Evolutionary conservation across 345 rosid genomes (phyloP), one percentile per base, ranked within the genome.

Genomic region (Punica granatum): DNA sequence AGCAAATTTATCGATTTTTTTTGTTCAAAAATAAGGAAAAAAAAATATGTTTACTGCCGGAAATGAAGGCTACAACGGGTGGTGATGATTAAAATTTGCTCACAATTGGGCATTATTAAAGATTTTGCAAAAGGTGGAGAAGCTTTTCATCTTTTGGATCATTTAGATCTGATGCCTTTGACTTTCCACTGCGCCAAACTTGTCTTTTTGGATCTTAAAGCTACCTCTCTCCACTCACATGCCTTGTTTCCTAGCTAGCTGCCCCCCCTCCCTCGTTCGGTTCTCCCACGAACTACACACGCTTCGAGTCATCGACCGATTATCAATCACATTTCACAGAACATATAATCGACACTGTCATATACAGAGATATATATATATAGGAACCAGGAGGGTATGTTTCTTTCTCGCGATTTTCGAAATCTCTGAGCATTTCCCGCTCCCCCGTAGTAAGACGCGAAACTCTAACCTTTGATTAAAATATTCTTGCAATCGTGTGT

Each of bases 1-100:
- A 37, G 41, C 41, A 4, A 37, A n/a, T n/a, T 37, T n/a, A n/a
- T 25, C 4, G 33, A 23, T 37, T n/a, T n/a, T n/a, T n/a, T n/a
- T n/a, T n/a, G n/a, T n/a, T n/a, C n/a, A n/a, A n/a, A n/a, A n/a
- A n/a, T n/a, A n/a, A n/a, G n/a, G n/a, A n/a, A n/a, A n/a, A n/a
- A n/a, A n/a, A n/a, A n/a, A n/a, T n/a, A n/a, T n/a, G n/a, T 66
- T 49, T 48, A 33, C 69, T 35, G 68, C 69, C 39, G 69, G 69
- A 66, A 34, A 66, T 35, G 60, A 34, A 66, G 60, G 69, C 26
- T 49, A 30, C 69, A 66, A 33, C 26, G 23, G 48, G 37, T 41
- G 19, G 6, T 13, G 66, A 30, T 13, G 44, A 44, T 37, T 63
- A 39, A 11, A 39, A 10, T 16, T 37, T 11, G 44, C 66, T 63